Evolutionary conservation across 2,329 filamentous ascomycete genomes (phyloP), one percentile per base, ranked within the genome.

Genomic region (Cryphonectria japonica): DNA sequence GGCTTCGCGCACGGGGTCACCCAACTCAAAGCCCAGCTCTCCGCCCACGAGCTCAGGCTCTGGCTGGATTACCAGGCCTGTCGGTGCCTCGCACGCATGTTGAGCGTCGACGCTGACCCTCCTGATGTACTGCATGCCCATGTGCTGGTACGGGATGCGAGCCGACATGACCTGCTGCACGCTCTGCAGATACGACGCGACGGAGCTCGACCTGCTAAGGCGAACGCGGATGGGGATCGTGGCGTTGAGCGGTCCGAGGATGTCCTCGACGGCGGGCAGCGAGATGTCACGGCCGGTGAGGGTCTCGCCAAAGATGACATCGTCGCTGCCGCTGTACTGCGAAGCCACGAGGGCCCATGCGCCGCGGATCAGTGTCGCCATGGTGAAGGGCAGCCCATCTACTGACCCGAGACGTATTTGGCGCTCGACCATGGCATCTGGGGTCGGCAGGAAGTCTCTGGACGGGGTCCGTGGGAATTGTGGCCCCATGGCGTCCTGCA

Each of bases 221-320:
- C 77, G 78, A 1, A 86, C 78, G 2, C 83, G 83, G 32, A 86
- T 77, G 2, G 84, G 84, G 0, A 86, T 78, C 0, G 84, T 85
- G 3, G 71, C 71, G 39, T 66, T 68, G 1, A 71, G 88, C 0
- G 88, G 88, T 0, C 87, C 88, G 72, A 88, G 85, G 64, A 90
- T 89, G 71, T 86, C 79, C 71, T 88, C 85, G 73, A 82, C 80
- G 2, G 83, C 85, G 0, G 81, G 75, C 37, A 87, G 79, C 1
- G 84, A 81, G 0, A 83, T 83, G 69, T 85, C 85, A 34, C 88
- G 85, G 2, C 88, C 88, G 0, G 87, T 88, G 3, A 90, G 79
- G 0, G 87, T 89, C 79, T 88, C 86, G 14, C 87, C 88, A 71
- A 89, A 89, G 19, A 89, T 80, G 8, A 89, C 81, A 70, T 90